These are phyloP conservation scores for Phoma sp. DNA, from an alignment of 2,329 filamentous ascomycete species.

Conservation along the genomic window DNA sequence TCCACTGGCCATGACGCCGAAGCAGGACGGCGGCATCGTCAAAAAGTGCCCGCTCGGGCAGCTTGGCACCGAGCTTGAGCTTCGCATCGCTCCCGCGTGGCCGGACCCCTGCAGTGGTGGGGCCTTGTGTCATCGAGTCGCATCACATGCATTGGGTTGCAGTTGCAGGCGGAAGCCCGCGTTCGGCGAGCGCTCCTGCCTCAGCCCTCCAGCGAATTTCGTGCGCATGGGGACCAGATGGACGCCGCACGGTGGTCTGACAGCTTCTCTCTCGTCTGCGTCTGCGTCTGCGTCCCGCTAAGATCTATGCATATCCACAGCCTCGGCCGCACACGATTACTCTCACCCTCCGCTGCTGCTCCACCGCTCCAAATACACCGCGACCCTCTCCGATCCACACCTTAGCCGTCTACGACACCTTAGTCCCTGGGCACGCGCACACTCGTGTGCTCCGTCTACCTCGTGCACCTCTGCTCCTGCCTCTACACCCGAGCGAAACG, in stretches of 20 bases:
- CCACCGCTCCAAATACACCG: conserved; percentile 3
- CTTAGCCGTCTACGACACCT: neutral
- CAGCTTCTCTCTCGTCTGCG: neutral
- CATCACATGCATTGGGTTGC: conserved; percentile 8
- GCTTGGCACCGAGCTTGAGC: conserved; percentile 4
- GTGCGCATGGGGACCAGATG: conserved; percentile 10
- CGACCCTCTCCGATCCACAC: conserved; percentile 15
- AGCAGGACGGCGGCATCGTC: neutral
- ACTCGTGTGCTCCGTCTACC: neutral
- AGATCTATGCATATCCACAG: neutral
- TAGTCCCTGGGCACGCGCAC: conserved; percentile 16
- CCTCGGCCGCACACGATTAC: conserved; percentile 6
- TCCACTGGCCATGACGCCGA: neutral
- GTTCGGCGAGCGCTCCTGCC: conserved; percentile 19
- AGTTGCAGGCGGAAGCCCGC: conserved; percentile 18
- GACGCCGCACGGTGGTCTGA: conserved; percentile 2
- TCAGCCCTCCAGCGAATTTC: conserved; percentile 10
- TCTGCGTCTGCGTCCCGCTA: neutral
- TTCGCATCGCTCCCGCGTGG: conserved; percentile 2
- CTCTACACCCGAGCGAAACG: neutral
- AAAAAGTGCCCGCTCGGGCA: neutral
- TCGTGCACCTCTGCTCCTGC: neutral
- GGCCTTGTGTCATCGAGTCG: neutral
- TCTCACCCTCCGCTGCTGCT: conserved; percentile 1
- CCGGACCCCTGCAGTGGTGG: conserved; percentile 10